Base-by-base conservation (phyloP, 83 land plant species). In the Larix sibirica region DNA sequence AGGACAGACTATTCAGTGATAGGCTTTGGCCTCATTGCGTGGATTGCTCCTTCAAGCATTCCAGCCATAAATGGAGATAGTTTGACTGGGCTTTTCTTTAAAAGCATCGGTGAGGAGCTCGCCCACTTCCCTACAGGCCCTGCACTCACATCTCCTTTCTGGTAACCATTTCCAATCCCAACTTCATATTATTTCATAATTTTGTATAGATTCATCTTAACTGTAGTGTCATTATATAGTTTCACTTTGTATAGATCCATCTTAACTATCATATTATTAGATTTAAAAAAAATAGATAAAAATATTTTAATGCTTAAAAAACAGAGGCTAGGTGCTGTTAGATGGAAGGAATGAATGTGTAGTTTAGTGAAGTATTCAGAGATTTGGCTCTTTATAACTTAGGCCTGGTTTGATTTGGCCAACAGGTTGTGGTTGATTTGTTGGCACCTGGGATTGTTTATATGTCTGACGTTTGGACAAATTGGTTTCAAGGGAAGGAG, bases 11-110 rank as follows among this genome's bases (percentile, higher is more conserved):
- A 91, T 16, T 94, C 92, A 38, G 99, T 97, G 75, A 83, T 89
- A 24, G 93, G 87, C 13, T 84, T 97, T 80, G 96, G 98, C 8
- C 74, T 97, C 78, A 95, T 95, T 81, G 99, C 96, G 0, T 97
- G 99, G 99, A 21, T 97, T 0, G 99, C 99, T 31, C 99, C 99
- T 23, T 97, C 99, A 14, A 95, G 99, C 95, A 84, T 97, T 79
- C 99, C 98, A 0, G 91, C 84, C 26, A 95, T 97, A 83, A 84
- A 94, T 61, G 99, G 99, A 42, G 83, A 95, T 67, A 97, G 99
- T 83, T 81, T 97, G 86, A 94, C 98, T 0, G 92, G 98, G 26
- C 94, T 97, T 64, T 97, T 97, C 91, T 89, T 97, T 47, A 33
- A 80, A 61, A 95, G 98, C 94, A 97, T 97, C 76, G 98, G 99